A percentile compares a stretch with the other conserved stretches of the same genome.
Evolutionary conservation across 2,329 filamentous ascomycete species (phyloP).

Genomic region (Botrytis pseudocinerea): DNA sequence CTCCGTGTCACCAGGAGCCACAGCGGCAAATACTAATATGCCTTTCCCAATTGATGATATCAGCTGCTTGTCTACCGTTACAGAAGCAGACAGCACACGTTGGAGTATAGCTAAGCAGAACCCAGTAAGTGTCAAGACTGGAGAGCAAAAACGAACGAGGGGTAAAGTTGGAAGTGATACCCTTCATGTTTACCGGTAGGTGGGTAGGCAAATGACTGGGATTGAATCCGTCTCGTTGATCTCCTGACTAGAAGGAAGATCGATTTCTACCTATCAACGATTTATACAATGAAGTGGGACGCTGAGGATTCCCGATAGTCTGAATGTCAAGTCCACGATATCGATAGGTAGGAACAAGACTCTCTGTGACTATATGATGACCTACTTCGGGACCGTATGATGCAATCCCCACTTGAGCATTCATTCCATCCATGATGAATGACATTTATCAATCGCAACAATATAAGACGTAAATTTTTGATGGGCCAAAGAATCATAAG

Average conservation of each 20-base stretch:
- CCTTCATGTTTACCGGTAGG: slow-evolving; percentile 41
- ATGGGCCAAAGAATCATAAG: background rate
- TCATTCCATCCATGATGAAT: background rate
- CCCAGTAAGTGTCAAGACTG: slow-evolving; percentile 19
- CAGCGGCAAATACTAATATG: slow-evolving; percentile 85
- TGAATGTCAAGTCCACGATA: background rate
- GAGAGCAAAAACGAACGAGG: background rate
- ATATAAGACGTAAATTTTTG: background rate
- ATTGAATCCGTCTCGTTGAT: background rate
- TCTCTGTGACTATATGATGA: background rate
- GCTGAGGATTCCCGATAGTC: background rate
- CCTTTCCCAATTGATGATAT: slow-evolving; percentile 91
- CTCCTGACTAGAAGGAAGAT: background rate
- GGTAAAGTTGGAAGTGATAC: slow-evolving; percentile 30
- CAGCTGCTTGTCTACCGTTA: slow-evolving; percentile 87
- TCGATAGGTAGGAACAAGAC: background rate
- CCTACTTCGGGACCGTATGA: background rate
- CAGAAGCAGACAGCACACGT: slow-evolving; percentile 90
- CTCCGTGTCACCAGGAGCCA: slow-evolving; percentile 85
- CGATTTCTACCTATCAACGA: too few relatives aligned
- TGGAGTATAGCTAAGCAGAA: slow-evolving; percentile 75
- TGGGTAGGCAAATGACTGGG: background rate
- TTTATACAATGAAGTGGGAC: background rate
- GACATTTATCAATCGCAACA: background rate
- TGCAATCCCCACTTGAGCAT: slow-evolving; percentile 5